Evolutionary conservation across 768 basidiomycete species (phyloP), one percentile per base, ranked within the genome.

Genomic region (Hericium coralloides): DNA sequence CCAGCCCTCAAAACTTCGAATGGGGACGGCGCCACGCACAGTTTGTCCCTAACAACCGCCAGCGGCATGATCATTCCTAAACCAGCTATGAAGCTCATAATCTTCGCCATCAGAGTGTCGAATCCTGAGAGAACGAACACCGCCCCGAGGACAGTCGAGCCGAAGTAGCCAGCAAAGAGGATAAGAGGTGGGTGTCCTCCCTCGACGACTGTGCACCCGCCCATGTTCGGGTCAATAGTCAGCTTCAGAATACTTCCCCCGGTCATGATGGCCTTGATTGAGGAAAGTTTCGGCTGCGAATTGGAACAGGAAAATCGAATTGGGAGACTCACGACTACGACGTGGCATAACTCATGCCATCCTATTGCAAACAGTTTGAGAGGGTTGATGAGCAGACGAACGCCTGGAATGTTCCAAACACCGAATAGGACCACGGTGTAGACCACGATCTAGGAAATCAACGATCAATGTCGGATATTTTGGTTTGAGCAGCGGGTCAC

Each of bases 81-180:
- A 37, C 83, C 94, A 52, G 95, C 79, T 53, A 95, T 84, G 64
- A 95, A 93, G 72, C 92, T 94, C 69, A 93, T 81, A 57, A 97
- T 82, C 71, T 98, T 98, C 37, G 93, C 87, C 12, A 92, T 88
- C 17, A 95, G 81, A 2, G 88, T 93, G 67, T 93, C 87, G 75
- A 89, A 94, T 17, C 89, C 89, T 39, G 84, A 88, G 25, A 93
- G 74, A 22, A 92, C 78, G 63, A 94, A 87, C n/a, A 85, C 74
- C 4, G 86, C 92, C 17, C 92, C 92, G 23, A 94, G 76, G 10
- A 93, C 69, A 9, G 87, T 84, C 12, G 89, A 92, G 18, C 92
- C 92, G 37, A 92, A 67, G 69, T 94, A 94, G 25, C 92, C 91
- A 9, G 91, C 79, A 10, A 84, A 74, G 37, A 93, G 78, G 60